These are phyloP conservation scores for Leucosporidium creatinivorum DNA, from an alignment of 768 basidiomycete genomes.

Conservation along the genomic window DNA sequence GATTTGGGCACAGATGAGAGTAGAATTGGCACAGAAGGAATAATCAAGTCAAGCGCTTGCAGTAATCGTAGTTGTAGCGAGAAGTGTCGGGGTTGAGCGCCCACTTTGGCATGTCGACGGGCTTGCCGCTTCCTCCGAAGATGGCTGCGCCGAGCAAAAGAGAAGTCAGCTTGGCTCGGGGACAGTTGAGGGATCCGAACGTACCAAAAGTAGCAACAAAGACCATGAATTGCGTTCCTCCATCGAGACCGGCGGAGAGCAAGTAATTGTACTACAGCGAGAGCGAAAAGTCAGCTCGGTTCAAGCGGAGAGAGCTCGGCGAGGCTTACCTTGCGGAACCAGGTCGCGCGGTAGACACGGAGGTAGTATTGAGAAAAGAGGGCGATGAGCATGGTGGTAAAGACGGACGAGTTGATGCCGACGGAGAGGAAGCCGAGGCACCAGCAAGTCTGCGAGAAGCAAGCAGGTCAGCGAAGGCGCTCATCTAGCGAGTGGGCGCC, in stretches of 20 bases:
- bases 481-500: no score
- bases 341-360: conserved; percentile 53
- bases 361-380: conserved; percentile 54
- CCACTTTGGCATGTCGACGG: conserved; percentile 28
- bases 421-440: conserved; percentile 50
- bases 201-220: conserved; percentile 58
- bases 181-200: no score
- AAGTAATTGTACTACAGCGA: conserved; percentile 33
- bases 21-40: no score
- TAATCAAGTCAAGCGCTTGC: no score
- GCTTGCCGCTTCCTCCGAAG: conserved; percentile 45
- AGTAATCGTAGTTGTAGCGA: conserved; percentile 39
- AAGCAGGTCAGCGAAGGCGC: not conserved
- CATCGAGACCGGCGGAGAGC: conserved; percentile 59
- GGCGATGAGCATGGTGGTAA: conserved; percentile 50
- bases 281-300: no score
- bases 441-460: conserved; percentile 39
- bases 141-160: conserved; percentile 42
- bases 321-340: conserved; percentile 48
- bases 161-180: not conserved
- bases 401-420: conserved; percentile 54
- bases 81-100: conserved; percentile 44
- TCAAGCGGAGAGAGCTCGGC: no score
- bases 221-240: conserved; percentile 58
- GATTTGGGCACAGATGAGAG: no score